These are phyloP conservation scores for Leptographium galeiforme DNA, from an alignment of 2,329 filamentous ascomycete genomes.

Conservation along the genomic window DNA sequence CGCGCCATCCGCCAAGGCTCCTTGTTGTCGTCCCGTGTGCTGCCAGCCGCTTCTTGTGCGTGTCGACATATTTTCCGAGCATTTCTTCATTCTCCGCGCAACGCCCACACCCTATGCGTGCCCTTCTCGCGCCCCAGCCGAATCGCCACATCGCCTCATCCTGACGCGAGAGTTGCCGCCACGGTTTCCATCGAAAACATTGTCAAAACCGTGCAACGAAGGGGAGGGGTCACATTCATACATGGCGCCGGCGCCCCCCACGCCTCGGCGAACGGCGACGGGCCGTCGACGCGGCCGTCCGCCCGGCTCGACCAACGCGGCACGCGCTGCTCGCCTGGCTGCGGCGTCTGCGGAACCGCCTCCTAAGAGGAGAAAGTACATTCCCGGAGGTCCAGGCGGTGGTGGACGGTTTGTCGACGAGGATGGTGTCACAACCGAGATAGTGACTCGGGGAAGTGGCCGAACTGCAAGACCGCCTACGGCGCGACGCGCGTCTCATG, in stretches of 20 bases:
- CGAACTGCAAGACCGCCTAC: slow-evolving; percentile 18
- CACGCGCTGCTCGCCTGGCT: slow-evolving; percentile 22
- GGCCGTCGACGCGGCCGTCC: slow-evolving; percentile 35
- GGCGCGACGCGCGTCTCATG: neutral
- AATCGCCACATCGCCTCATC: slow-evolving; percentile 1
- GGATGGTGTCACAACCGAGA: slow-evolving; percentile 32
- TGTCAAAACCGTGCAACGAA: neutral
- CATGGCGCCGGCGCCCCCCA: slow-evolving; percentile 22
- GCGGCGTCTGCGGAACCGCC: slow-evolving; percentile 43
- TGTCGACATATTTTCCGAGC: neutral
- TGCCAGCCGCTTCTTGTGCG: neutral
- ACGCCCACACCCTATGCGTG: neutral
- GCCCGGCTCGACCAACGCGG: slow-evolving; percentile 17
- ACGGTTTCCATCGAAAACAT: neutral
- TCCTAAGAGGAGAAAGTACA: slow-evolving; percentile 60
- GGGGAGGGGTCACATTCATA: neutral
- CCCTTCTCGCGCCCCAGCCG: neutral
- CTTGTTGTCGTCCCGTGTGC: neutral
- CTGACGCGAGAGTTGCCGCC: neutral
- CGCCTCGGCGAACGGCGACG: slow-evolving; percentile 27
- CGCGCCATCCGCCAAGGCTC: neutral
- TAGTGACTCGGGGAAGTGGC: slow-evolving; percentile 6
- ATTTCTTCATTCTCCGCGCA: neutral
- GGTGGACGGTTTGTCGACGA: slow-evolving; percentile 74
- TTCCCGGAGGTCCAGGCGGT: slow-evolving; percentile 75